phyloP scores from a whole-genome alignment of 192 early-diverging fungal genomes.

The Jimgerdemannia flammicorona region DNA sequence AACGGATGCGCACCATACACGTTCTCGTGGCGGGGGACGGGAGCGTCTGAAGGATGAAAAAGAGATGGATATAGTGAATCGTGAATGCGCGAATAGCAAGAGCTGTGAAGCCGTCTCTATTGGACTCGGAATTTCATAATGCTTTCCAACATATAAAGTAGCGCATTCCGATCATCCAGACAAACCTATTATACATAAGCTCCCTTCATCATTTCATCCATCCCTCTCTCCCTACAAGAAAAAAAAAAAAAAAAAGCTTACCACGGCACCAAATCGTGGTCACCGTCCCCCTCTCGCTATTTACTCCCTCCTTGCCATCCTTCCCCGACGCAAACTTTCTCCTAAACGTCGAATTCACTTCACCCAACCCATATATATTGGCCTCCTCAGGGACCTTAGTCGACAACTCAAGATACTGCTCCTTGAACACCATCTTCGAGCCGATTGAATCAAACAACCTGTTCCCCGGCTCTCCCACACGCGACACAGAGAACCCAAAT shows the following conservation, averaged over 20 bases:
- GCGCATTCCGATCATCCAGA: too few relatives aligned
- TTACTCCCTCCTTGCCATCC: background rate
- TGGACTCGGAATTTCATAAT: too few relatives aligned
- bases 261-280: slow-evolving; percentile 8
- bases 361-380: slow-evolving; percentile 63
- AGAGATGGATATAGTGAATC: too few relatives aligned
- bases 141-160: too few relatives aligned
- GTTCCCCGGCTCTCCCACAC: background rate
- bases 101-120: too few relatives aligned
- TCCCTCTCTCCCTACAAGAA: too few relatives aligned
- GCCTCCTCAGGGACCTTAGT: slow-evolving; percentile 43
- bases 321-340: background rate
- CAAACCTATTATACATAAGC: too few relatives aligned
- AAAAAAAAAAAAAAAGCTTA: background rate
- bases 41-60: background rate
- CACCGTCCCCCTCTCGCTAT: slow-evolving; percentile 14
- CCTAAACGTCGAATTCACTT: background rate
- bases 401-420: slow-evolving; percentile 59
- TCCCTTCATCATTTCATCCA: too few relatives aligned
- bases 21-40: slow-evolving; percentile 35
- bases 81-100: too few relatives aligned
- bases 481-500: background rate
- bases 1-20: slow-evolving; percentile 62
- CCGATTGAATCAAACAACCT: slow-evolving; percentile 4
- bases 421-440: slow-evolving; percentile 45